These are phyloP conservation scores for Phytophthora podocarpi DNA, from an alignment of 352 stramenopile species.

Conservation along the genomic window DNA sequence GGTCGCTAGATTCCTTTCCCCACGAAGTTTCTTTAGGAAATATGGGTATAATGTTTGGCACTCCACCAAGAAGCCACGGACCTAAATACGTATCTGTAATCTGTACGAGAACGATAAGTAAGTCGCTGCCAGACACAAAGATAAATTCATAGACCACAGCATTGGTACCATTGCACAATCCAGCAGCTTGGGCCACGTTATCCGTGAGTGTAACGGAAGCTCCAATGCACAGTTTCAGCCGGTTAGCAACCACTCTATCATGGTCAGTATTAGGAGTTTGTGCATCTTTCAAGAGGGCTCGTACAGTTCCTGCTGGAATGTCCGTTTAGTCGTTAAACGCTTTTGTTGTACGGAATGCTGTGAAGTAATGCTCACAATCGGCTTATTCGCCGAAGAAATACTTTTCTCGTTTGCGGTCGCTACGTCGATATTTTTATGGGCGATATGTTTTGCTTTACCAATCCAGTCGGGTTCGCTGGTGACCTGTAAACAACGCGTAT, in stretches of 20 bases:
- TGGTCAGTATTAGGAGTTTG: no score
- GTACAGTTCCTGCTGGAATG: no score
- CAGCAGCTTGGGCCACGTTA: background rate
- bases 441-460: background rate
- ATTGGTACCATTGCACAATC: background rate
- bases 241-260: no score
- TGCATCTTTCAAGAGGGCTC: no score
- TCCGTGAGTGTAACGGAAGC: background rate
- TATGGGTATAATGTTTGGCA: slow-evolving; percentile 1
- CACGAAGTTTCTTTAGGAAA: background rate
- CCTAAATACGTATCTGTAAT: background rate
- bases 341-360: no score
- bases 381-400: no score
- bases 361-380: no score
- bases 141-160: background rate
- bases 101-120: background rate
- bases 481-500: background rate
- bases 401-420: background rate
- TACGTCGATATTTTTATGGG: background rate
- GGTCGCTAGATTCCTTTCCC: background rate
- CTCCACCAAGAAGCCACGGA: background rate
- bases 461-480: background rate
- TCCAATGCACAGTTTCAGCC: no score
- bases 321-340: no score
- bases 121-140: background rate